Percentiles rank a stretch among this genome's conserved stretches.
Evolutionary conservation across 2,329 filamentous ascomycete species (phyloP).

Genomic region (Lomentospora prolificans): DNA sequence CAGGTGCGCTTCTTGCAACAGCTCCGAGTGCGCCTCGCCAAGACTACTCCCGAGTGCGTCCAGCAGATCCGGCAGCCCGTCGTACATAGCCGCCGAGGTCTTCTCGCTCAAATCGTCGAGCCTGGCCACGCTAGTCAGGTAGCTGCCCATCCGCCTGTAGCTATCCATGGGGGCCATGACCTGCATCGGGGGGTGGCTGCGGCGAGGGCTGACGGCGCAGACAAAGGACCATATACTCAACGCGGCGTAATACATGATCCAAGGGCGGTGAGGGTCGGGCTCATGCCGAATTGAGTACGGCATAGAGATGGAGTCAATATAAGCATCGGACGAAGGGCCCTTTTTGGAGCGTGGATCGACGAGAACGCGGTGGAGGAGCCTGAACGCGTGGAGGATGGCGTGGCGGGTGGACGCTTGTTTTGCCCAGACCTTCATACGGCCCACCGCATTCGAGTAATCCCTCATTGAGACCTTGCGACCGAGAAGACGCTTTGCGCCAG

Average conservation of each 20-base stretch:
- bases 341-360: slow-evolving; percentile 37
- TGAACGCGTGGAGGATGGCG: slow-evolving; percentile 75
- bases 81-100: slow-evolving; percentile 56
- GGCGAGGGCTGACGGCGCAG: slow-evolving; percentile 51
- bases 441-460: slow-evolving; percentile 63
- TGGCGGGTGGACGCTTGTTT: slow-evolving; percentile 64
- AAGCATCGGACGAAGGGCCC: slow-evolving; percentile 12
- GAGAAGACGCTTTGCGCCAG: slow-evolving; percentile 65
- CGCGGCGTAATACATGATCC: slow-evolving; percentile 82
- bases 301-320: slow-evolving; percentile 24
- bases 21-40: slow-evolving; percentile 46
- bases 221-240: slow-evolving; percentile 85
- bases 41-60: slow-evolving; percentile 32
- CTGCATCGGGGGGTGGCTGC: slow-evolving; percentile 10
- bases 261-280: slow-evolving; percentile 73
- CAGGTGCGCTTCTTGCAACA: slow-evolving; percentile 67
- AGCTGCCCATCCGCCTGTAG: slow-evolving; percentile 28
- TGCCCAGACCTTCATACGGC: slow-evolving; percentile 74
- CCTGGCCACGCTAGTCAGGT: slow-evolving; percentile 54
- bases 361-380: slow-evolving; percentile 68
- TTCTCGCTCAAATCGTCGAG: slow-evolving; percentile 60
- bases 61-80: slow-evolving; percentile 35
- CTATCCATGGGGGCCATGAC: neutral
- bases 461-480: slow-evolving; percentile 68
- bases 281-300: slow-evolving; percentile 69